Base-by-base conservation (phyloP, 495 filamentous ascomycete species). In the Aspergillus funiculosus region DNA sequence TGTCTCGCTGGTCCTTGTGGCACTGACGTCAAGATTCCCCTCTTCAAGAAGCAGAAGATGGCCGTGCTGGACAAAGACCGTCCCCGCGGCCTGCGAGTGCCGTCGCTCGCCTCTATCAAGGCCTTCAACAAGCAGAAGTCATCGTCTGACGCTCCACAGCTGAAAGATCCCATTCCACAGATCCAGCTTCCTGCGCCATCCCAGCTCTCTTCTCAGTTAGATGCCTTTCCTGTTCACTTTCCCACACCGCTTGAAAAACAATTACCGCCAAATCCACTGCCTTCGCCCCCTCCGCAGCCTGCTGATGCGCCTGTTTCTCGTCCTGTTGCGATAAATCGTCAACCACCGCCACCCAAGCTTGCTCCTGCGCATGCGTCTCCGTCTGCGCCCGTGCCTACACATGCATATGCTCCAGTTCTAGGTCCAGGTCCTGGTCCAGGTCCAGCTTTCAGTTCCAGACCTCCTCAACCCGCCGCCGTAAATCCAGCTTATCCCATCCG, bases 41-140 rank as follows among this genome's bases (percentile, higher is more conserved):
- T 37, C 8, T 22, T 35, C 10, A 4, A 34, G 22, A 31, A 35
- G 38, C 13, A 17, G 25, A 53, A 22, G 17, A 68, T 69, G 64
- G 64, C 66, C 4, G 59, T 68, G 31, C 58, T 66, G 42, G 68
- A 71, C 32, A 61, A 66, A 11, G 68, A 67, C 28, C 64, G 66
- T 40, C 57, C 66, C 7, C 59, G 60, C 0, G 68, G 68, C 21
- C 53, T 71, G 36, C 64, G 68, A 35, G 55, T 70, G 8, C 64
- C 66, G 0, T 69, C 67, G 9, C 55, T 67, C 10, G 59, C 64
- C 31, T 58, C 60, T 5, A 61, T 64, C 41, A 68, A 67, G 48
- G 30, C 29, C 27, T 48, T 41, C 24, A 50, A 29, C 14, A 57
- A 49, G 32, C 47, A 55, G 14, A 39, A 48, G 29, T 39, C 44